phyloP scores from a whole-genome alignment of 2,329 filamentous ascomycete genomes.

The Aspergillus arachidicola region DNA sequence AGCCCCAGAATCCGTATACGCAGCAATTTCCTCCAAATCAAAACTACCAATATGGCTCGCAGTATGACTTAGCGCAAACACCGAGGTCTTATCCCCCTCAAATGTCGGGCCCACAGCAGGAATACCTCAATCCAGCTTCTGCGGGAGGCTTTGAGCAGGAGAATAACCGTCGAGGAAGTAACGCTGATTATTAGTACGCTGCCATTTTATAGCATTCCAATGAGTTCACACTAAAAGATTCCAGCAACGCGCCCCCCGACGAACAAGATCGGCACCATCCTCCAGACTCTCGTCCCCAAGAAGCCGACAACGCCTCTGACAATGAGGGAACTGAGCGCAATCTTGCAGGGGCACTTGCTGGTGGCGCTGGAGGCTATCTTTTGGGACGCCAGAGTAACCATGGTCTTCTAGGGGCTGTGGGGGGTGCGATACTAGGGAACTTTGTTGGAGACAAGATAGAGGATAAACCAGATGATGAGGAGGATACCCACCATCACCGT shows the following conservation, averaged over 20 bases:
- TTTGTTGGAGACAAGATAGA: constrained; percentile 59
- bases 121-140: constrained; percentile 9
- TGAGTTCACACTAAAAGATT: background rate
- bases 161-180: constrained; percentile 16
- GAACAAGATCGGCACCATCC: background rate
- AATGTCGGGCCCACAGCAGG: background rate
- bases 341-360: constrained; percentile 58
- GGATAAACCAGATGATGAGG: constrained; percentile 34
- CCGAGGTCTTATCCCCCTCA: constrained; percentile 15
- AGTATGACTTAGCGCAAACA: constrained; percentile 14
- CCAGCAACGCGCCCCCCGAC: background rate
- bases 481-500: constrained; percentile 9
- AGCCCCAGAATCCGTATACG: constrained; percentile 17
- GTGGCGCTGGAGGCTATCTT: constrained; percentile 59
- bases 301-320: constrained; percentile 37
- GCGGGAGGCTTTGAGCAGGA: background rate
- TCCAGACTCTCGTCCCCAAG: background rate
- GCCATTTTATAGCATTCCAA: background rate
- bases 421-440: constrained; percentile 59
- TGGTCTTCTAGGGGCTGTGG: constrained; percentile 59
- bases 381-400: constrained; percentile 60
- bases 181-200: constrained; percentile 25
- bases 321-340: constrained; percentile 58
- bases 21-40: constrained; percentile 15
- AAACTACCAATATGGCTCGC: constrained; percentile 10